Conservation (phyloP, 768 basidiomycete genomes). For the Boletus fagicola region DNA sequence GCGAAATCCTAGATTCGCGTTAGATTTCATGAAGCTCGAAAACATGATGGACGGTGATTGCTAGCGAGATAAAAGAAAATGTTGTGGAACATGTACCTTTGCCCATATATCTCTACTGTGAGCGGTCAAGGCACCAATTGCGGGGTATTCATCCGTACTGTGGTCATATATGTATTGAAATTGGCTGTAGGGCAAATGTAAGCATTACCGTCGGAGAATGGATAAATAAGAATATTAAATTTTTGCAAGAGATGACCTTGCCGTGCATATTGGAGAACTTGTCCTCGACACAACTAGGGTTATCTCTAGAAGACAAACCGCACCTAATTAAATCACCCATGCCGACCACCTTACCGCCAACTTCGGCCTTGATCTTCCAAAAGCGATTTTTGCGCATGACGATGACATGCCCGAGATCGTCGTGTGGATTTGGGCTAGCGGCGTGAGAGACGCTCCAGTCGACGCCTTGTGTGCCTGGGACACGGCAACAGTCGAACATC, state of each 20-base stretch:
- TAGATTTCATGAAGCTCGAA: neutral
- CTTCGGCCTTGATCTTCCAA: conserved; percentile 72
- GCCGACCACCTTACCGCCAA: conserved; percentile 57
- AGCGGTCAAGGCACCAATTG: conserved; percentile 74
- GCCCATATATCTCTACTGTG: conserved; percentile 89
- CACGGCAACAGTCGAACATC: conserved; percentile 91
- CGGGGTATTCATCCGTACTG: conserved; percentile 61
- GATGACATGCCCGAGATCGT: conserved; percentile 72
- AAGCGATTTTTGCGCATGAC: conserved; percentile 82
- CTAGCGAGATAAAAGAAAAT: neutral
- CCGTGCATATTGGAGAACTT: neutral
- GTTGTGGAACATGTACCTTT: conserved; percentile 46
- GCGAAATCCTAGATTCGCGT: conserved; percentile 53
- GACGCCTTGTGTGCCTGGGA: conserved; percentile 68
- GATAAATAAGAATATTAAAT: neutral
- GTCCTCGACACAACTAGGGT: no score
- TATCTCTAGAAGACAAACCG: conserved; percentile 9
- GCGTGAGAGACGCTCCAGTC: conserved; percentile 80
- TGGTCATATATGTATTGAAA: conserved; percentile 69
- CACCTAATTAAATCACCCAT: conserved; percentile 66
- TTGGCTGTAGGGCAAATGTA: conserved; percentile 46
- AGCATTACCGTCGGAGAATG: neutral
- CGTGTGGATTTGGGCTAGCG: conserved; percentile 33
- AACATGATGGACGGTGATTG: neutral
- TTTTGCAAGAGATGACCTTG: neutral